Evolutionary conservation across 768 basidiomycete species (phyloP).

Genomic region (Lactifluus piperatus): DNA sequence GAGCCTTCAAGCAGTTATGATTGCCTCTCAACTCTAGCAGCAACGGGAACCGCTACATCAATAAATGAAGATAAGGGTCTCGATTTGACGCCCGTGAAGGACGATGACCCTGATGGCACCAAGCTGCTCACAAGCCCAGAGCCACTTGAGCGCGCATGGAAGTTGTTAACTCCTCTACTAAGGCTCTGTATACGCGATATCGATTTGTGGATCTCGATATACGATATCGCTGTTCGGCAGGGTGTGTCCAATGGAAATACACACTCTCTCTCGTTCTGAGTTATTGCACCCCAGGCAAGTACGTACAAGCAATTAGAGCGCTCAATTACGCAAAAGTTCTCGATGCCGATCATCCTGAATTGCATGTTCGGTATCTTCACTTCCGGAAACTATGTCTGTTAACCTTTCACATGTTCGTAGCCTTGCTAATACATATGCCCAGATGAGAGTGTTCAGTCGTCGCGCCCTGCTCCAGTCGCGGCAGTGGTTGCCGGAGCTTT

Average conservation of each 20-base stretch:
- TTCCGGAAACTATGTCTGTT: conserved; percentile 46
- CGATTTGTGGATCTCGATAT: conserved; percentile 65
- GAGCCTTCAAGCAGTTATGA: conserved; percentile 3
- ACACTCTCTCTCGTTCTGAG: background rate
- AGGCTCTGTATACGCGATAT: conserved; percentile 43
- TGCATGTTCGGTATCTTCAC: conserved; percentile 66
- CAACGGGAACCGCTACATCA: conserved; percentile 29
- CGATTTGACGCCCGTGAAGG: conserved; percentile 45
- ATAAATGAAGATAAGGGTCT: conserved; percentile 64
- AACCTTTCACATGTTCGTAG: background rate
- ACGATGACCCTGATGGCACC: conserved; percentile 79
- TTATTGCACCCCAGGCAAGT: conserved; percentile 47
- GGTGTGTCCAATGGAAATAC: conserved; percentile 40
- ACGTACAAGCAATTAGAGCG: conserved; percentile 67
- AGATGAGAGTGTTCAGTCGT: conserved; percentile 41
- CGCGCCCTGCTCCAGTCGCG: conserved; percentile 38
- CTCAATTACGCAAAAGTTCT: conserved; percentile 49
- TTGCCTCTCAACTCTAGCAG: conserved; percentile 12
- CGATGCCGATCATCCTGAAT: conserved; percentile 48
- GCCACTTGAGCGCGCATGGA: conserved; percentile 67
- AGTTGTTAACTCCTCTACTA: conserved; percentile 56
- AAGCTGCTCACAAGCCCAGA: conserved; percentile 56
- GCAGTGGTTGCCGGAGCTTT: conserved; percentile 42
- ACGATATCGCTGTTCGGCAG: conserved; percentile 76
- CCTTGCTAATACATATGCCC: conserved; percentile 1